These are phyloP conservation scores for Isabelozyma gotoi DNA, from an alignment of 805 yeast species.

Conservation along the genomic window DNA sequence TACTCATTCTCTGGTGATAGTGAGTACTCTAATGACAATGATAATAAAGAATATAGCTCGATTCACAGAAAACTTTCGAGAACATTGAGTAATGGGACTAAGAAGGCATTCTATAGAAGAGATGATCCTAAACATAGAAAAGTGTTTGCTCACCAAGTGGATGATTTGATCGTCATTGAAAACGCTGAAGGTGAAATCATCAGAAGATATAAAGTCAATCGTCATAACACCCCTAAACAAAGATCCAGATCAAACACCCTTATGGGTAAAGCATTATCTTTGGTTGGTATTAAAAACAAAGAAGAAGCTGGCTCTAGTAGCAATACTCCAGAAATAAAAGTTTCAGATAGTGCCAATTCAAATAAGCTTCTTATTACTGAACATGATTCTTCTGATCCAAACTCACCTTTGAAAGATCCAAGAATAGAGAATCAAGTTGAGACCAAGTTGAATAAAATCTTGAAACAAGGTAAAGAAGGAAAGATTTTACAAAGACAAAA, in stretches of 20 bases:
- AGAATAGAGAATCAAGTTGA: conserved; percentile 14
- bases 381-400: conserved; percentile 6
- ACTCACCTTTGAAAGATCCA: conserved; percentile 12
- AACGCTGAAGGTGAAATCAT: conserved; percentile 90
- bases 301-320: conserved; percentile 5
- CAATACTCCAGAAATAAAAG: conserved; percentile 8
- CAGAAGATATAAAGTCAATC: conserved; percentile 74
- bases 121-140: conserved; percentile 30
- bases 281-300: conserved; percentile 50
- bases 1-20: conserved; percentile 24
- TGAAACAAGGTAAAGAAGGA: conserved; percentile 4
- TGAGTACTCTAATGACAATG: conserved; percentile 1
- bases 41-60: conserved; percentile 6
- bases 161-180: conserved; percentile 77
- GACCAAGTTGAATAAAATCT: conserved; percentile 14
- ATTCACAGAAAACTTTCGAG: conserved; percentile 10
- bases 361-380: conserved; percentile 10
- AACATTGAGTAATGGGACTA: conserved; percentile 11
- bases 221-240: conserved; percentile 34
- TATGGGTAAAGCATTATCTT: conserved; percentile 48
- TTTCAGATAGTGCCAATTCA: conserved; percentile 5
- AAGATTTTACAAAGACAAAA: conserved; percentile 3
- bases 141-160: conserved; percentile 76
- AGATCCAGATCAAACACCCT: conserved; percentile 42
- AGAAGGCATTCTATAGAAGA: conserved; percentile 28